phyloP scores from a whole-genome alignment of 106 monocot species.

The Narthecium ossifragum region DNA sequence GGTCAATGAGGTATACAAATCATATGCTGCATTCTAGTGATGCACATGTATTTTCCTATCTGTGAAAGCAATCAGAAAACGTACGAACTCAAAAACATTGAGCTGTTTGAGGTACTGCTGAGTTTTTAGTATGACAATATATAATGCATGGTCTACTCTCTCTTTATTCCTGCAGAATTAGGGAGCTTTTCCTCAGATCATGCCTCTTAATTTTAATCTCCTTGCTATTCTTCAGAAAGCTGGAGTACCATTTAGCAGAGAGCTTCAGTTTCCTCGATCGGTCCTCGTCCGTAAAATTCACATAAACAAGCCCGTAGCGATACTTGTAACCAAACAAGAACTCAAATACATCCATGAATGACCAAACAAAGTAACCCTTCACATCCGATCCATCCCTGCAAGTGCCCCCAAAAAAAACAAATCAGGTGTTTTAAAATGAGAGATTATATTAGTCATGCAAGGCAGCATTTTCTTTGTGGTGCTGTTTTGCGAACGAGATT shows the following conservation, averaged over 20 bases:
- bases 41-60: too few species aligned
- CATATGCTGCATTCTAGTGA: too few species aligned
- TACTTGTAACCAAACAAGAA: conserved; percentile 33
- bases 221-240: conserved; percentile 30
- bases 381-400: conserved; percentile 55
- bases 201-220: conserved; percentile 1
- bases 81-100: too few species aligned
- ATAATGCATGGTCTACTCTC: neutral
- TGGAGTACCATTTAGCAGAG: conserved; percentile 72
- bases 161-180: neutral
- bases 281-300: conserved; percentile 42
- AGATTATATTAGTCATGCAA: too few species aligned
- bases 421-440: too few species aligned
- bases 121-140: neutral
- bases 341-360: conserved; percentile 72
- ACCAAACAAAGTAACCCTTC: conserved; percentile 76
- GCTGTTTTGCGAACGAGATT: neutral
- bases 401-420: neutral
- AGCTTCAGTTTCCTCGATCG: conserved; percentile 41
- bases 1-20: too few species aligned
- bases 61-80: too few species aligned
- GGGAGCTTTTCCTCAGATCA: too few species aligned
- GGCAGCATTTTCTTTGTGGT: too few species aligned
- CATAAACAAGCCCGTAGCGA: conserved; percentile 41
- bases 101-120: too few species aligned